phyloP scores from a whole-genome alignment of 1,139 yeast species.

The Casaregolazyma suthepensis region DNA sequence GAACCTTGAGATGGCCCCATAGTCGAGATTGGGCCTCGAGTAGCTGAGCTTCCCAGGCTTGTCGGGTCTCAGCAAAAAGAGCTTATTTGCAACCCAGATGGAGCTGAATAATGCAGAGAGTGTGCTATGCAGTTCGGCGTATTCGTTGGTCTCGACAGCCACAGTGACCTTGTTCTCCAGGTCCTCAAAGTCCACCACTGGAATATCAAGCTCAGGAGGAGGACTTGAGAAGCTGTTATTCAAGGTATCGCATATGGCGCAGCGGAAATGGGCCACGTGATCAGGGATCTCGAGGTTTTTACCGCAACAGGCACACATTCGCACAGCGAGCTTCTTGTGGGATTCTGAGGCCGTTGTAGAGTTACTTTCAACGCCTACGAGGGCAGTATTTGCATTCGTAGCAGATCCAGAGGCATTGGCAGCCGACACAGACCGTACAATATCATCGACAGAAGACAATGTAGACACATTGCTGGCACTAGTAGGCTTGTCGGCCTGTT shows the following conservation, averaged over 20 bases:
- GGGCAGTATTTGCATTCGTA: neutral
- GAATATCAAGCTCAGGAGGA: neutral
- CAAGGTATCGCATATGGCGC: slow-evolving; percentile 33
- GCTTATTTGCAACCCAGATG: slow-evolving; percentile 22
- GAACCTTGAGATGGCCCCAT: slow-evolving; percentile 19
- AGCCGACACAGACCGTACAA: slow-evolving; percentile 22
- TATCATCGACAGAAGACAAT: slow-evolving; percentile 23
- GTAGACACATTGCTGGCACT: slow-evolving; percentile 20
- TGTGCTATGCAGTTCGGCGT: slow-evolving; percentile 15
- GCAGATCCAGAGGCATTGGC: slow-evolving; percentile 16
- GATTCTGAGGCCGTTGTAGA: neutral
- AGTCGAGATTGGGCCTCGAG: slow-evolving; percentile 27
- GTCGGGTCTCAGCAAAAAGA: slow-evolving; percentile 22
- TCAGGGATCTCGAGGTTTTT: slow-evolving; percentile 47
- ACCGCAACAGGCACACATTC: slow-evolving; percentile 54
- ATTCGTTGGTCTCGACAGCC: neutral
- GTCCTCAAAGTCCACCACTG: slow-evolving; percentile 1
- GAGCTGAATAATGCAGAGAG: slow-evolving; percentile 21
- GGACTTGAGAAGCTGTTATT: slow-evolving; percentile 21
- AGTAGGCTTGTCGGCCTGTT: neutral
- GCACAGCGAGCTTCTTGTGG: slow-evolving; percentile 3
- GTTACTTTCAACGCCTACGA: neutral
- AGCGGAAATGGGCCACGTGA: slow-evolving; percentile 44
- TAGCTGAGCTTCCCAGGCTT: slow-evolving; percentile 18
- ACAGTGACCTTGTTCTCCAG: neutral